Base-by-base conservation (phyloP, 257 asterid species). In the Verbena officinalis region DNA sequence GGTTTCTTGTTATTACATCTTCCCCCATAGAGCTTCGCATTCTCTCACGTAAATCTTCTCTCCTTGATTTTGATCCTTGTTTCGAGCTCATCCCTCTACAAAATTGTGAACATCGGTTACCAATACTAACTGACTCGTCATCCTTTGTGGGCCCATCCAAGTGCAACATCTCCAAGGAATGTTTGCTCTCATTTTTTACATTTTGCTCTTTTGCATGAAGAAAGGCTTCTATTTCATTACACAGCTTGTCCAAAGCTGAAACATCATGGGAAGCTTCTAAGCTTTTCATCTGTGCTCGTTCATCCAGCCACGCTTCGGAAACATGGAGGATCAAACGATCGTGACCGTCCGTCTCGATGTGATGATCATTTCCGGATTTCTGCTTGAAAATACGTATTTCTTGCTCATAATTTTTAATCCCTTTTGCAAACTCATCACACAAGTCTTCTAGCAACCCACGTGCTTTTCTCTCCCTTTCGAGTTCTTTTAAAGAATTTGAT, bases 301-400 rank as follows among this genome's bases (percentile, higher is more conserved):
- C 97, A 8, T 93, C 99, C 15, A 90, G 64, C 99, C 99, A 93
- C 19, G 97, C 96, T 70, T 93, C 99, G 39, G 97, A 87, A 40
- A 88, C 74, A 77, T 93, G 97, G 64, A 93, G 90, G 64, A 90
- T 73, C 76, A 90, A 73, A 0, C 87, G 75, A 65, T 83, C 84
- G 49, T 69, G 58, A 9, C 76, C 78, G 6, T 77, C 80, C 30
- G 49, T 59, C 2, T 48, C 69, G 11, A 62, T 55, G 69, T 66
- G 80, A 55, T 82, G 80, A 55, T 81, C 89, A 57, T 59, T 64
- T 4, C 69, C 55, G 4, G 62, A 61, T 55, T 76, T 81, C 38
- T 84, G 85, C 79, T 69, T 86, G 75, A 78, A n/a, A 22, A 62
- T n/a, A 59, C 92, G 71, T 9, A 81, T 66, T 58, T 81, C 90